These are phyloP conservation scores for Eremomyces bilateralis DNA, from an alignment of 495 filamentous ascomycete species.

Conservation along the genomic window DNA sequence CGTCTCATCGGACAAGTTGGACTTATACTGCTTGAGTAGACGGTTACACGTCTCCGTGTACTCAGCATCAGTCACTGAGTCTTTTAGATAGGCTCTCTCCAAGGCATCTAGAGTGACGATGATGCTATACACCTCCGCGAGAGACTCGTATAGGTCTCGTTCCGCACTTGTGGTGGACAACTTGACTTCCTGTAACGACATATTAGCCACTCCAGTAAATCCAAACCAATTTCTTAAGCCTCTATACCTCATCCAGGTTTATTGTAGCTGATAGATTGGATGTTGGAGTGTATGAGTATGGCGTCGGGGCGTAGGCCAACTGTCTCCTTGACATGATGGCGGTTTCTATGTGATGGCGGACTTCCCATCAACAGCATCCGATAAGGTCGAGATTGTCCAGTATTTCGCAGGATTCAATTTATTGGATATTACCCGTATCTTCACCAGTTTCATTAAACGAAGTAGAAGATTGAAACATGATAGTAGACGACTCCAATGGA, in stretches of 20 bases:
- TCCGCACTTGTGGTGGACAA: constrained; percentile 65
- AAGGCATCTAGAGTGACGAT: constrained; percentile 87
- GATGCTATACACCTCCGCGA: constrained; percentile 95
- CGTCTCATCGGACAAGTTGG: constrained; percentile 66
- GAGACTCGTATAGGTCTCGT: constrained; percentile 81
- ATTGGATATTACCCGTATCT: too few relatives aligned
- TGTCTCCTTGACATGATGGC: too few relatives aligned
- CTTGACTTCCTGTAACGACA: constrained; percentile 56
- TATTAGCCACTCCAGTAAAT: background rate
- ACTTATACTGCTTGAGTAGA: constrained; percentile 91
- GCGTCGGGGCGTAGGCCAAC: constrained; percentile 64
- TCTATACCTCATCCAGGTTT: constrained; percentile 65
- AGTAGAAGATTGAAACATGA: too few relatives aligned
- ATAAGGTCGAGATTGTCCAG: too few relatives aligned
- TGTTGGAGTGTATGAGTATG: constrained; percentile 75
- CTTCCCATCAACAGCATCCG: too few relatives aligned
- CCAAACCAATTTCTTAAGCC: background rate
- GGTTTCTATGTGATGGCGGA: too few relatives aligned
- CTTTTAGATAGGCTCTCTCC: constrained; percentile 91
- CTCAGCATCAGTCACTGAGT: constrained; percentile 74
- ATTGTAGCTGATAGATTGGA: constrained; percentile 62
- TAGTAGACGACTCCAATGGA: too few relatives aligned
- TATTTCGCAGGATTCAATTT: too few relatives aligned
- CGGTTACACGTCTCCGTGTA: constrained; percentile 92
- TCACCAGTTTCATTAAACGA: too few relatives aligned